These are phyloP conservation scores for Monilinia aucupariae DNA, from an alignment of 2,329 filamentous ascomycete genomes.

Conservation along the genomic window DNA sequence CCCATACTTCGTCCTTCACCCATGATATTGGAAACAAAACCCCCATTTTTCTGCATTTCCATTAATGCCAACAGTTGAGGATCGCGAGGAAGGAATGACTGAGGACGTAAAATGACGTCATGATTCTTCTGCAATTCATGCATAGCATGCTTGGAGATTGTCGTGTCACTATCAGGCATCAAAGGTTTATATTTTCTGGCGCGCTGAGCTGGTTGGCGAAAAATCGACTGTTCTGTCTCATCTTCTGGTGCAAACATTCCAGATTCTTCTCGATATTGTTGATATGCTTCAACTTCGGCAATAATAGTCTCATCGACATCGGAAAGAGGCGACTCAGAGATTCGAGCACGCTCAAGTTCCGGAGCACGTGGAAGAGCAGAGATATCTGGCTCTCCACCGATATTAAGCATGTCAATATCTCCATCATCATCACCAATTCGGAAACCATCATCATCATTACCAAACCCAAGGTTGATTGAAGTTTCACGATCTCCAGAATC, in stretches of 20 bases:
- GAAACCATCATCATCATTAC: slow-evolving; percentile 45
- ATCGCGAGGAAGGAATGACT: slow-evolving; percentile 79
- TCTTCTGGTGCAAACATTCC: slow-evolving; percentile 53
- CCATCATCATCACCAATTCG: slow-evolving; percentile 58
- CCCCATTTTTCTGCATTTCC: slow-evolving; percentile 86
- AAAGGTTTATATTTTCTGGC: slow-evolving; percentile 75
- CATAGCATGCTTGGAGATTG: slow-evolving; percentile 71
- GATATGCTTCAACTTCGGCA: slow-evolving; percentile 52
- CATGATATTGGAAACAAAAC: slow-evolving; percentile 82
- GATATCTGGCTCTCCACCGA: slow-evolving; percentile 54
- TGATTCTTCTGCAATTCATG: slow-evolving; percentile 81
- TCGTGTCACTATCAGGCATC: slow-evolving; percentile 70
- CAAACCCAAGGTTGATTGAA: slow-evolving; percentile 49
- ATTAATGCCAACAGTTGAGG: slow-evolving; percentile 81
- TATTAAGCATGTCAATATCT: slow-evolving; percentile 58
- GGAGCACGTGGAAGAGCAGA: slow-evolving; percentile 44
- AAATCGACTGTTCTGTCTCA: slow-evolving; percentile 51
- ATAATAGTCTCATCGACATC: slow-evolving; percentile 62
- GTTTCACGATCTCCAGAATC: slow-evolving; percentile 47
- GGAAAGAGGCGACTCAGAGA: slow-evolving; percentile 65
- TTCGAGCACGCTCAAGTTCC: slow-evolving; percentile 50
- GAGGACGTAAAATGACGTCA: slow-evolving; percentile 76
- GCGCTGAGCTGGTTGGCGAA: slow-evolving; percentile 65
- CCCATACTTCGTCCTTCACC: slow-evolving; percentile 69
- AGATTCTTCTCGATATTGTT: slow-evolving; percentile 44